phyloP scores from a whole-genome alignment of 2,329 filamentous ascomycete genomes.

The Blastomyces percursus region DNA sequence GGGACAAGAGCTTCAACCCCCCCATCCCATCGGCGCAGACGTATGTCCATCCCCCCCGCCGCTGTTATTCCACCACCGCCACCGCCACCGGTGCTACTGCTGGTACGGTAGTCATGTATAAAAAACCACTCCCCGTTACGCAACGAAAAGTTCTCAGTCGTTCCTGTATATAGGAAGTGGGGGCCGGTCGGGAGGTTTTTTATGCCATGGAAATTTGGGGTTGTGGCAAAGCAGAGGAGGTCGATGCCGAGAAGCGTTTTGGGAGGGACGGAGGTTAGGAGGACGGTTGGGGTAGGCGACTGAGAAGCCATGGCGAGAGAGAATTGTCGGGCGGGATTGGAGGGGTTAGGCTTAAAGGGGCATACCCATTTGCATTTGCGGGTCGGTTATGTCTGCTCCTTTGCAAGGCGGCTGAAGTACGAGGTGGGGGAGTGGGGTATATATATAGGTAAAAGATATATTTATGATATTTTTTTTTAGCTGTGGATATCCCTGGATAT shows the following conservation, averaged over 20 bases:
- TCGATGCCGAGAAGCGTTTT: conserved; percentile 42
- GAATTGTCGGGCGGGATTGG: background rate
- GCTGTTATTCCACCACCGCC: conserved; percentile 14
- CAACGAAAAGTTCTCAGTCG: conserved; percentile 47
- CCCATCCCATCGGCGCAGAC: conserved; percentile 45
- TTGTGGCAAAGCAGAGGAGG: conserved; percentile 51
- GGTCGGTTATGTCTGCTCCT: background rate
- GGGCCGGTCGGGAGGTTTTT: conserved; percentile 47
- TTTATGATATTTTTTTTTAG: background rate
- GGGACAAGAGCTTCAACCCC: conserved; percentile 28
- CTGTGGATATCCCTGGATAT: background rate
- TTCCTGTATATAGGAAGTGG: conserved; percentile 52
- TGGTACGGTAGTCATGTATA: conserved; percentile 24
- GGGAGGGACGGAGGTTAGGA: conserved; percentile 36
- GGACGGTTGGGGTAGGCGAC: conserved; percentile 31
- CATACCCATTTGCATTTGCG: background rate
- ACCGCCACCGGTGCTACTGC: conserved; percentile 3
- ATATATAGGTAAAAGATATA: background rate
- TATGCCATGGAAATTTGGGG: conserved; percentile 50
- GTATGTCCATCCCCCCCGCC: conserved; percentile 32
- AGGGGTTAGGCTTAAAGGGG: background rate
- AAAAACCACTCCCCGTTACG: conserved; percentile 54
- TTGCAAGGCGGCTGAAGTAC: background rate
- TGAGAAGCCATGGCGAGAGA: conserved; percentile 9
- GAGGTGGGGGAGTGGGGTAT: background rate